Percentiles rank a stretch among this genome's conserved stretches.
phyloP scores from a whole-genome alignment of 2,329 filamentous ascomycete species.

The Venturia carpophila region DNA sequence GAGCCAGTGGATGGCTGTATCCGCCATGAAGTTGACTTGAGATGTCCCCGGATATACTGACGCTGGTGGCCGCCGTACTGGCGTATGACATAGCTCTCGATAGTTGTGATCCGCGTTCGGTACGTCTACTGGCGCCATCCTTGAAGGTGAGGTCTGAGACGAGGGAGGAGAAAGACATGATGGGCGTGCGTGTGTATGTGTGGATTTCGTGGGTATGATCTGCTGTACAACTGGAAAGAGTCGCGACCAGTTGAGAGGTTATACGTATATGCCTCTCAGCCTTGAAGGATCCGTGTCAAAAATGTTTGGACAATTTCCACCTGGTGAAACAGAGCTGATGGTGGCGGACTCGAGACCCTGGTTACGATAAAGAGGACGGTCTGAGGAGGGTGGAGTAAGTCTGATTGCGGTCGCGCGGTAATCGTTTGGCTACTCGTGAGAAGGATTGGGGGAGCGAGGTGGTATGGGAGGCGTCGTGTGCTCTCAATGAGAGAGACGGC shows the following conservation, averaged over 20 bases:
- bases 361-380: neutral
- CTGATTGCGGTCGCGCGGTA: neutral
- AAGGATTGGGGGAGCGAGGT: neutral
- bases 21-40: slow-evolving; percentile 45
- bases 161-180: slow-evolving; percentile 46
- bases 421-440: neutral
- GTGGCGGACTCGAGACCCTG: neutral
- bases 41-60: slow-evolving; percentile 46
- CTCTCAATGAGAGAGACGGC: neutral
- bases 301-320: neutral
- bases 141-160: slow-evolving; percentile 45
- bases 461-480: neutral
- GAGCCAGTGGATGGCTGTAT: slow-evolving; percentile 44
- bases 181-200: neutral
- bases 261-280: neutral
- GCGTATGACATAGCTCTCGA: slow-evolving; percentile 43
- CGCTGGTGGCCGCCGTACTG: slow-evolving; percentile 45
- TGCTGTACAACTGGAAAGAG: neutral
- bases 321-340: neutral
- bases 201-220: neutral
- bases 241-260: neutral
- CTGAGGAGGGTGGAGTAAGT: neutral
- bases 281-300: too few species aligned
- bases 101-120: slow-evolving; percentile 39
- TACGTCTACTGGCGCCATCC: slow-evolving; percentile 32